Evolutionary conservation across 495 filamentous ascomycete genomes (phyloP).

Genomic region (Apiosordaria backusii): DNA sequence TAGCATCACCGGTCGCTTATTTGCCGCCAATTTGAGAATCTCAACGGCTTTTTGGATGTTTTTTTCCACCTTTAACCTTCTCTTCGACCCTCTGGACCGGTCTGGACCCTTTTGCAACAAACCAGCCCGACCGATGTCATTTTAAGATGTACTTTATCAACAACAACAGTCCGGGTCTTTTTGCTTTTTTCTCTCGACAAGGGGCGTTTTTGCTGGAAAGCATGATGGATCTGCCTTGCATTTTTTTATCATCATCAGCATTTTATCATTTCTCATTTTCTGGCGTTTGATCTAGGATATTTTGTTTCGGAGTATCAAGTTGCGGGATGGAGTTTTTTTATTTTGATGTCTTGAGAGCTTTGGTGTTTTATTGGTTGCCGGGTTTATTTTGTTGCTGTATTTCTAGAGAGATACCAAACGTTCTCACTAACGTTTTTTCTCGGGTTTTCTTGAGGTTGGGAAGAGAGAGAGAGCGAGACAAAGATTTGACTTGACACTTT

Average conservation of each 20-base stretch:
- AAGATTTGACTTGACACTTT: not conserved
- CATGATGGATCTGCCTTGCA: not conserved
- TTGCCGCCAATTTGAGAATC: not conserved
- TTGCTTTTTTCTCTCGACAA: not conserved
- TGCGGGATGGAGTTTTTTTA: not conserved
- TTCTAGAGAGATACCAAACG: conserved; percentile 5
- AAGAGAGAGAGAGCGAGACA: not conserved
- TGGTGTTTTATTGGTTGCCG: not conserved
- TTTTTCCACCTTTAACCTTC: not conserved
- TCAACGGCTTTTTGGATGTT: not conserved
- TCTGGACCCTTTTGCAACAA: not conserved
- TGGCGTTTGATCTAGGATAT: not conserved
- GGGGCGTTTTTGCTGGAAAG: not conserved
- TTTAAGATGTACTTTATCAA: not conserved
- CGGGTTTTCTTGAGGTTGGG: no score
- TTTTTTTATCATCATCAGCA: not conserved
- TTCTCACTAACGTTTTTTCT: not conserved
- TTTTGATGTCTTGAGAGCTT: not conserved
- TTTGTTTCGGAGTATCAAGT: not conserved
- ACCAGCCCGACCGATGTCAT: not conserved
- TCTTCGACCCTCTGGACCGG: not conserved
- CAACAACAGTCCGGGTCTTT: not conserved
- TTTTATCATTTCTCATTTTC: not conserved
- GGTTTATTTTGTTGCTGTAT: not conserved
- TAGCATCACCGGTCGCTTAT: not conserved